Base-by-base conservation (phyloP, 371 early-diverging fungal genomes). In the Apophysomyces variabilis region DNA sequence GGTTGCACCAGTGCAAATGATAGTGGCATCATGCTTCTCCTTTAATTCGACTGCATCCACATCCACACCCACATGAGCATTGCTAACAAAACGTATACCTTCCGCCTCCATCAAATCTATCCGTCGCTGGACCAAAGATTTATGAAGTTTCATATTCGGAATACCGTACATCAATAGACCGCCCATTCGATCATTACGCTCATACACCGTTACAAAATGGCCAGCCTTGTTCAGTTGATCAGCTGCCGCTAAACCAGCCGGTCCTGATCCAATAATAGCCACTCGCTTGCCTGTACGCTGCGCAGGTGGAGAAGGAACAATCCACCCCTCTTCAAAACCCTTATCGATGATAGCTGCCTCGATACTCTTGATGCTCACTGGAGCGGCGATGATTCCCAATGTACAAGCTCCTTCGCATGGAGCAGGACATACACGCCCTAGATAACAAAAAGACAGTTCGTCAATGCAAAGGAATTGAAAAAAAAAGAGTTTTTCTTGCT, bases 81-180 rank as follows among this genome's bases (percentile, higher is more conserved):
- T 91, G 58, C 92, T 78, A 21, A 93, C 89, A 82, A 97, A 97
- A 37, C 74, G 76, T 39, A 98, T 86, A 47, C 98, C 99, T 80
- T 98, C 97, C 7, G 90, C 92, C 5, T 89, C 93, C 83, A 98
- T 79, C 69, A 96, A 87, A 66, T 97, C 94, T 59, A 96, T 80
- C 66, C 99, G 93, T 45, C 99, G 89, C 74, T 95, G 93, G 38
- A 98, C 97, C 65, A 95, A 73, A 60, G 83, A 82, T 88, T 97
- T 97, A 80, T 98, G 97, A 37, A 98, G 91, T 87, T 98, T 98
- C 99, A 98, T 98, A 85, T 98, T 97, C 64, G 99, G 99, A 66
- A 98, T 98, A 68, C 99, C 99, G 77, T 98, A 98, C 90, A 95
- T 95, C 70, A 98, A 83, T 58, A 98, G 81, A 56, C 99, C 99